Evolutionary conservation across 2,329 filamentous ascomycete genomes (phyloP).

Genomic region (Pseudocercospora musae): DNA sequence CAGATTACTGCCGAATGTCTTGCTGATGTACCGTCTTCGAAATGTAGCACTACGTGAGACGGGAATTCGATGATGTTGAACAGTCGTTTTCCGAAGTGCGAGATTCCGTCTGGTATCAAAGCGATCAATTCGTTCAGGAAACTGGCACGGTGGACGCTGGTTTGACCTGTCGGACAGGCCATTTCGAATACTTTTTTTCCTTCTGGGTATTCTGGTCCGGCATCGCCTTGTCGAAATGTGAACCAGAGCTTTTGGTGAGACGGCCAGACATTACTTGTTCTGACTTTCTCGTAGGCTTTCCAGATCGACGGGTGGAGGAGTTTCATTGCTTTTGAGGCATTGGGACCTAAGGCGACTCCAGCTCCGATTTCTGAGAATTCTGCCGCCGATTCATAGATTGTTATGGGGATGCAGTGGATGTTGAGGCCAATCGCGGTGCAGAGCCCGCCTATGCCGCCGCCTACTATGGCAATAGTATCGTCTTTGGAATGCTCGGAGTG

Average conservation of each 20-base stretch:
- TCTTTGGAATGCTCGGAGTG: constrained; percentile 20
- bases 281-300: constrained; percentile 30
- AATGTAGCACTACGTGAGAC: constrained; percentile 34
- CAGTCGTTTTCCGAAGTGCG: constrained; percentile 29
- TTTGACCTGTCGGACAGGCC: constrained; percentile 24
- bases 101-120: constrained; percentile 37
- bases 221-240: constrained; percentile 16
- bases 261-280: constrained; percentile 38
- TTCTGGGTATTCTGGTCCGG: constrained; percentile 14
- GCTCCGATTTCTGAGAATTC: constrained; percentile 57
- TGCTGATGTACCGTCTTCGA: constrained; percentile 46
- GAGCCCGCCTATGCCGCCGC: constrained; percentile 58
- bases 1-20: constrained; percentile 52
- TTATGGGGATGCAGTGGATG: constrained; percentile 41
- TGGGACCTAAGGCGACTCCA: constrained; percentile 55
- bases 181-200: constrained; percentile 25
- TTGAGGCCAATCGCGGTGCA: constrained; percentile 52
- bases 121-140: constrained; percentile 42
- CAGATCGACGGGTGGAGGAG: constrained; percentile 40
- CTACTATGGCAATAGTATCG: constrained; percentile 53
- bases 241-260: constrained; percentile 40
- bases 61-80: constrained; percentile 24
- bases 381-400: constrained; percentile 50
- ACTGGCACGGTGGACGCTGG: constrained; percentile 36
- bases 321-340: constrained; percentile 51